Conservation (phyloP, 1,284 basidiomycete species). For the Flammula alnicola region DNA sequence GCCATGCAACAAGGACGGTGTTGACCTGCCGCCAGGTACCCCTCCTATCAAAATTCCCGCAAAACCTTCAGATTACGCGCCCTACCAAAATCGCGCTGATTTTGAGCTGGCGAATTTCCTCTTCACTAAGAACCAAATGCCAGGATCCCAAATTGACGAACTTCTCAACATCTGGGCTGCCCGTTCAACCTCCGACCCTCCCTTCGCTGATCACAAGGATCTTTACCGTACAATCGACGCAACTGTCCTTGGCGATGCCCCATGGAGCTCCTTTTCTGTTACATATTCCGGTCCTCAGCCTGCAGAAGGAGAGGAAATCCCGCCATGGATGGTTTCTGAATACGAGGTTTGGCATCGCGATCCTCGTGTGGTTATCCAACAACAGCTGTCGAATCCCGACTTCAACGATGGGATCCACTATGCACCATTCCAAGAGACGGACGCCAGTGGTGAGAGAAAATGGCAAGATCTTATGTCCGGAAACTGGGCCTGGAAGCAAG, state of each 20-base stretch:
- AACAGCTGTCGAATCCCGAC: constrained; percentile 27
- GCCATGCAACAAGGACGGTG: constrained; percentile 17
- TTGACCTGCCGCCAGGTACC: constrained; percentile 3
- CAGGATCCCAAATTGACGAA: constrained; percentile 19
- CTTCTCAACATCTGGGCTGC: constrained; percentile 26
- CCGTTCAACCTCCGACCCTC: constrained; percentile 14
- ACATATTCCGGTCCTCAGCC: constrained; percentile 19
- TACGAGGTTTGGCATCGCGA: constrained; percentile 33
- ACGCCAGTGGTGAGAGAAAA: constrained; percentile 13
- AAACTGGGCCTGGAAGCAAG: constrained; percentile 32
- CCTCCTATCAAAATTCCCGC: constrained; percentile 5
- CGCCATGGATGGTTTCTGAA: constrained; percentile 25
- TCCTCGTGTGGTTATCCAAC: constrained; percentile 20
- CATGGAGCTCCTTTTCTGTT: constrained; percentile 22
- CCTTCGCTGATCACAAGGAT: constrained; percentile 17
- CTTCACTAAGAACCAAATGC: constrained; percentile 24
- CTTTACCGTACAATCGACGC: constrained; percentile 25
- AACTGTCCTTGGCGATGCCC: constrained; percentile 23
- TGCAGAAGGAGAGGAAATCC: constrained; percentile 13
- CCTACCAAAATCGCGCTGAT: constrained; percentile 23
- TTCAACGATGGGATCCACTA: constrained; percentile 27
- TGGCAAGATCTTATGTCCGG: constrained; percentile 34
- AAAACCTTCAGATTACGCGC: constrained; percentile 15
- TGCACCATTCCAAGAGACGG: constrained; percentile 29
- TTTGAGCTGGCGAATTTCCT: constrained; percentile 30